Conservation (phyloP, 2,329 filamentous ascomycete species). For the Hymenoscyphus albidus region DNA sequence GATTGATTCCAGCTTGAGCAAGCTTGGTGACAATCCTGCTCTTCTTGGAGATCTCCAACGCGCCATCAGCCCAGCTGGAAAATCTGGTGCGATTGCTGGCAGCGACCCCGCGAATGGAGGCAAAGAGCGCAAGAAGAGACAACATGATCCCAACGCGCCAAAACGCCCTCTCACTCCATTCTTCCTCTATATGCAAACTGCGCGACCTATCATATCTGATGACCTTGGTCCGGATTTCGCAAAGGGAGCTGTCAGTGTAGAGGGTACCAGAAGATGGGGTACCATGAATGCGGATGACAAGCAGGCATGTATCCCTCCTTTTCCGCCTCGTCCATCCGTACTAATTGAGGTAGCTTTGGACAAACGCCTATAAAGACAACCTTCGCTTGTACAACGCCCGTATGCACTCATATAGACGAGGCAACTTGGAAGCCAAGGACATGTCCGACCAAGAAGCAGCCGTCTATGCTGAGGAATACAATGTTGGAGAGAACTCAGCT, state of each 20-base stretch:
- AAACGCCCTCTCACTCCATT: constrained; percentile 93
- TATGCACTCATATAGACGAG: constrained; percentile 60
- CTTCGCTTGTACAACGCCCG: constrained; percentile 62
- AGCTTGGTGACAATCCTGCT: constrained; percentile 43
- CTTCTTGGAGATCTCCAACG: constrained; percentile 34
- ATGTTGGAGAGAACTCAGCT: constrained; percentile 47
- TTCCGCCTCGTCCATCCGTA: background rate
- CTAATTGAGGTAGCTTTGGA: constrained; percentile 44
- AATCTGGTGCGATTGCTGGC: constrained; percentile 27
- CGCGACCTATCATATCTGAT: constrained; percentile 74
- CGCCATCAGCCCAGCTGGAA: constrained; percentile 35
- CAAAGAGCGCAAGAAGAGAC: constrained; percentile 87
- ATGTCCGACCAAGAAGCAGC: constrained; percentile 60
- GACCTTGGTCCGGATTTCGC: constrained; percentile 72
- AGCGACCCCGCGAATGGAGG: constrained; percentile 59
- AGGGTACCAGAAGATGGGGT: constrained; percentile 83
- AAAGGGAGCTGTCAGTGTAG: constrained; percentile 82
- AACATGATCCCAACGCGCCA: constrained; percentile 86
- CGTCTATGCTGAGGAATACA: constrained; percentile 55
- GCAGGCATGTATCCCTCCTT: constrained; percentile 39
- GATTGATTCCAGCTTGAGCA: constrained; percentile 45
- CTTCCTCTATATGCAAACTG: constrained; percentile 90
- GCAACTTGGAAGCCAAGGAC: constrained; percentile 54
- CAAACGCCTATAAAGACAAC: constrained; percentile 65
- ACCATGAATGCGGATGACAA: constrained; percentile 73